Evolutionary conservation across 768 basidiomycete species (phyloP).

Genomic region (Lactarius psammicola): DNA sequence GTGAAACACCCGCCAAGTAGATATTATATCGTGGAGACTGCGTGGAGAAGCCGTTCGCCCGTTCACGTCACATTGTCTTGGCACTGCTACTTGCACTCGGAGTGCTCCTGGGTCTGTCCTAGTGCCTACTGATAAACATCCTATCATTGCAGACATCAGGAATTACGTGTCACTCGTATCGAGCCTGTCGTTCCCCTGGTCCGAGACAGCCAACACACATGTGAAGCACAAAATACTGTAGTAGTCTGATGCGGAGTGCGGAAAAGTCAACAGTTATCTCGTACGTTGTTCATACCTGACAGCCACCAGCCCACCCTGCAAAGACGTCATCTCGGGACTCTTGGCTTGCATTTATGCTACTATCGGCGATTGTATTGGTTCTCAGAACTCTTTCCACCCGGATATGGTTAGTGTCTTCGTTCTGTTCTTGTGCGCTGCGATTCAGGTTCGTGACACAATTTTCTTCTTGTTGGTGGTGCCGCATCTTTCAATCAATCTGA

Average conservation of each 20-base stretch:
- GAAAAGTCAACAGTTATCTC: conserved; percentile 41
- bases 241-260: conserved; percentile 57
- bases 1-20: no score
- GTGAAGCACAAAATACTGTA: background rate
- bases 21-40: background rate
- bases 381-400: conserved; percentile 59
- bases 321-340: conserved; percentile 40
- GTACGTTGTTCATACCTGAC: conserved; percentile 52
- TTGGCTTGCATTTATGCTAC: background rate
- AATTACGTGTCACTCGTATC: background rate
- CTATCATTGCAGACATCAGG: background rate
- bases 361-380: conserved; percentile 40
- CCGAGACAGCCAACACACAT: background rate
- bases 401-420: conserved; percentile 38
- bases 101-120: background rate
- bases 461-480: conserved; percentile 45
- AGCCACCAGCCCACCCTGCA: conserved; percentile 44
- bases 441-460: conserved; percentile 33
- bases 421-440: background rate
- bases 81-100: background rate
- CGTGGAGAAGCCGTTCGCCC: background rate
- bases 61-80: background rate
- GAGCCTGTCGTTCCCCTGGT: background rate
- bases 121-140: background rate
- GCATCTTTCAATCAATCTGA: conserved; percentile 35